These are phyloP conservation scores for Filobasidium floriforme DNA, from an alignment of 768 basidiomycete genomes.

Conservation along the genomic window DNA sequence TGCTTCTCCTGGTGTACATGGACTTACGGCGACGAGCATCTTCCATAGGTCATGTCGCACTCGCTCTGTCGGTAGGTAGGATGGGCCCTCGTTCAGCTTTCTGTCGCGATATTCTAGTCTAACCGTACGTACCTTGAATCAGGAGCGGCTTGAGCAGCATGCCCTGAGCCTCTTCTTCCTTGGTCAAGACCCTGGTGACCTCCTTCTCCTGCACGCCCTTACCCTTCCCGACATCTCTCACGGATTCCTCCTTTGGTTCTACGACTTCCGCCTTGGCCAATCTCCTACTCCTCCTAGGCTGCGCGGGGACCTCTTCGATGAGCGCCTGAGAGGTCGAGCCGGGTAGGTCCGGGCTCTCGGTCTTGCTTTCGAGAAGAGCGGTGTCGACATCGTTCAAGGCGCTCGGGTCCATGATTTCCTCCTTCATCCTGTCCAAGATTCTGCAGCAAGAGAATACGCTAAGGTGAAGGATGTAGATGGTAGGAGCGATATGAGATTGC, in stretches of 20 bases:
- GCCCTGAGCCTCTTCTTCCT: neutral
- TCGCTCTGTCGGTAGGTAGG: too few species aligned
- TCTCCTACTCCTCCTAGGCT: constrained; percentile 7
- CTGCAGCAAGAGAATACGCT: too few species aligned
- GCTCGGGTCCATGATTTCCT: neutral
- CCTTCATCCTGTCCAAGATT: too few species aligned
- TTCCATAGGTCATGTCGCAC: constrained; percentile 55
- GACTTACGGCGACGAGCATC: constrained; percentile 53
- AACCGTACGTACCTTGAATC: neutral
- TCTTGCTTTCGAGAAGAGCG: neutral
- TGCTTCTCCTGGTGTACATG: neutral
- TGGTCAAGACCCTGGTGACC: neutral
- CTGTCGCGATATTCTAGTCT: too few species aligned
- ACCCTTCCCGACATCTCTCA: neutral
- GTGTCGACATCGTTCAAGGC: neutral
- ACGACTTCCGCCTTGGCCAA: neutral
- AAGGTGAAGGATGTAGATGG: too few species aligned
- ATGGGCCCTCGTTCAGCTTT: too few species aligned
- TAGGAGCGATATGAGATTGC: neutral
- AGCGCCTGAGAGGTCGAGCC: neutral
- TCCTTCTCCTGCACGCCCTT: neutral
- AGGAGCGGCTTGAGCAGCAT: constrained; percentile 10
- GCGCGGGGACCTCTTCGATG: neutral
- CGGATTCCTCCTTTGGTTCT: neutral
- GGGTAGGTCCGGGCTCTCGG: neutral